Percentiles rank a stretch among this genome's conserved stretches.
Evolutionary conservation across 2,329 filamentous ascomycete species (phyloP).

Genomic region (Lecanicillium sp.): DNA sequence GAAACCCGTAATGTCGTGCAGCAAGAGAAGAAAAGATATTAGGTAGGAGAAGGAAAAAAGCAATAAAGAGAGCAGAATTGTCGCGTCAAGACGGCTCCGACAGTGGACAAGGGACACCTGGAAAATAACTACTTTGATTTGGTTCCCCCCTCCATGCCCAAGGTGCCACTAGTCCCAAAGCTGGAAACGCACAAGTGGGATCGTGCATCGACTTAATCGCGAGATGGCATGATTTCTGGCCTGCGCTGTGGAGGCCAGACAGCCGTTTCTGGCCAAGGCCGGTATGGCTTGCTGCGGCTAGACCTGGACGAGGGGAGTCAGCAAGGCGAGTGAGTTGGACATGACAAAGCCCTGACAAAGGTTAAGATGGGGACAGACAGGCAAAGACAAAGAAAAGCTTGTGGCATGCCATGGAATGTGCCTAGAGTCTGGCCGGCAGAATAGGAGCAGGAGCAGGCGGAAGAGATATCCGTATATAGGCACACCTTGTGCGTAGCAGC

Average conservation of each 20-base stretch:
- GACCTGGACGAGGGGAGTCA: too few species aligned
- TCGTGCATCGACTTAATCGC: conserved; percentile 8
- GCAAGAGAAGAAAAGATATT: not conserved
- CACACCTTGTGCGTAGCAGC: too few species aligned
- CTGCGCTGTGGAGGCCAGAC: conserved; percentile 8
- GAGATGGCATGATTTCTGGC: conserved; percentile 14
- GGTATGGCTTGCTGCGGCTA: conserved; percentile 2
- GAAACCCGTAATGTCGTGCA: not conserved
- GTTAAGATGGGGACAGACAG: too few species aligned
- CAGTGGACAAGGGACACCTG: not conserved
- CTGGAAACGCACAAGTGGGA: conserved; percentile 7
- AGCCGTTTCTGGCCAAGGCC: conserved; percentile 8
- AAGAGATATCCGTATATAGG: too few species aligned
- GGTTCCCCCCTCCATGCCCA: not conserved
- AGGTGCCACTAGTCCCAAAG: not conserved
- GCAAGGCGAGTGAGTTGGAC: not conserved
- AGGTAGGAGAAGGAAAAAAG: not conserved
- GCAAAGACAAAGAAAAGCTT: too few species aligned
- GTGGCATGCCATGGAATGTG: too few species aligned
- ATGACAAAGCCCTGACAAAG: too few species aligned
- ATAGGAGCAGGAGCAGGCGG: too few species aligned
- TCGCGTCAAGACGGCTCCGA: not conserved
- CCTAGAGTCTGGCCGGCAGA: too few species aligned
- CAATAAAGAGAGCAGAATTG: not conserved
- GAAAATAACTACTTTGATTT: not conserved